These are phyloP conservation scores for Saposhnikovia divaricata DNA, from an alignment of 129 eudicot species.

Conservation along the genomic window DNA sequence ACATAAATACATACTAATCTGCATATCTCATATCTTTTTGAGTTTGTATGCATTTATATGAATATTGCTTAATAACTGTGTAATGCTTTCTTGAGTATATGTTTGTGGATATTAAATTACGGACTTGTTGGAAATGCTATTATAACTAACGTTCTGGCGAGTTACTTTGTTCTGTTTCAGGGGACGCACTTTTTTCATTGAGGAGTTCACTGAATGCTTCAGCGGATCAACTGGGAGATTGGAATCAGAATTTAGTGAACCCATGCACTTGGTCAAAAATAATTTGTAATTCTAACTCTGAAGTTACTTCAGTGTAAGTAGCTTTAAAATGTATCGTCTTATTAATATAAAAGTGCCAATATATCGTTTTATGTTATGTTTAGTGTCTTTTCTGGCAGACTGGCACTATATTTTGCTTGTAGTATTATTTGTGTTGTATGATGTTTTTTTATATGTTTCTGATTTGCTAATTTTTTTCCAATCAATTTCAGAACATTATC, in stretches of 20 bases:
- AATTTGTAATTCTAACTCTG: slow-evolving; percentile 43
- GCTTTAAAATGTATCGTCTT: neutral
- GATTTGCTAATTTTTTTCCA: neutral
- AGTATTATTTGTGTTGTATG: neutral
- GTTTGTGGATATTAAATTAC: neutral
- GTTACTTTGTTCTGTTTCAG: slow-evolving; percentile 37
- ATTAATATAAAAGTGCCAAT: neutral
- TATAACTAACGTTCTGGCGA: neutral
- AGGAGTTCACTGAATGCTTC: slow-evolving; percentile 74
- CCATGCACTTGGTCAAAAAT: slow-evolving; percentile 96
- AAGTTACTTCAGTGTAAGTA: slow-evolving; percentile 58
- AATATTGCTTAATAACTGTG: neutral
- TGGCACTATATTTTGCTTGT: neutral
- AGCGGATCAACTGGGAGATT: slow-evolving; percentile 54
- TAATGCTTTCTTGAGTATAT: neutral
- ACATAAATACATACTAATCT: neutral
- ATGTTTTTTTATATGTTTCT: neutral
- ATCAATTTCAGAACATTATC: slow-evolving; percentile 59
- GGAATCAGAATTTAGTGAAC: slow-evolving; percentile 75
- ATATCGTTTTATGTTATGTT: neutral
- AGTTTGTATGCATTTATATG: neutral
- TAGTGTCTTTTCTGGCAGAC: neutral
- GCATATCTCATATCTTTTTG: neutral
- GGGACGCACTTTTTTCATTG: slow-evolving; percentile 72
- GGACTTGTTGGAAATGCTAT: neutral